Conservation (phyloP, 129 eudicot genomes). For the Flaveria bidentis region DNA sequence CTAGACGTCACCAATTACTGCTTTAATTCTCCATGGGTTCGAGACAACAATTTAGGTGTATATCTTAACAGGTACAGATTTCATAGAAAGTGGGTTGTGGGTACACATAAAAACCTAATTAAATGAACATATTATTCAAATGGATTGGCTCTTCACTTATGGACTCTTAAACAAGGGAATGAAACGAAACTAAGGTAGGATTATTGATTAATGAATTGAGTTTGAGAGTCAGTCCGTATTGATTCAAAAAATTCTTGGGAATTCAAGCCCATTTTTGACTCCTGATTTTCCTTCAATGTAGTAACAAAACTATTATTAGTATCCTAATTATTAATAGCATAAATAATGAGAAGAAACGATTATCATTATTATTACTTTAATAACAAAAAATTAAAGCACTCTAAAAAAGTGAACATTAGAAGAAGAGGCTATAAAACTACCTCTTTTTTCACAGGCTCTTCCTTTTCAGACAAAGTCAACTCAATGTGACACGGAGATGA, state of each 20-base stretch:
- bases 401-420: neutral
- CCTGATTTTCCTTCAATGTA: neutral
- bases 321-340: neutral
- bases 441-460: slow-evolving; percentile 31
- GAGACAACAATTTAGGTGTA: too few relatives aligned
- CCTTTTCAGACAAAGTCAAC: slow-evolving; percentile 33
- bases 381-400: neutral
- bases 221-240: neutral
- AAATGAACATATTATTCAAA: too few relatives aligned
- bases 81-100: too few relatives aligned
- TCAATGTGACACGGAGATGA: slow-evolving; percentile 34
- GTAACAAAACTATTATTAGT: neutral
- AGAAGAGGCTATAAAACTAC: neutral
- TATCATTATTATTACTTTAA: neutral
- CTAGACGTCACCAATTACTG: too few relatives aligned
- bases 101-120: too few relatives aligned
- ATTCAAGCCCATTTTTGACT: neutral
- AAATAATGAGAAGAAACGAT: neutral
- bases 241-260: neutral
- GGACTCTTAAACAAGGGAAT: too few relatives aligned
- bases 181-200: too few relatives aligned
- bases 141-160: too few relatives aligned
- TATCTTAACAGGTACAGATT: too few relatives aligned
- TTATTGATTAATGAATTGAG: neutral
- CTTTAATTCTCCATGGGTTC: too few relatives aligned